These are phyloP conservation scores for Neurospora africana DNA, from an alignment of 495 filamentous ascomycete species.

Conservation along the genomic window DNA sequence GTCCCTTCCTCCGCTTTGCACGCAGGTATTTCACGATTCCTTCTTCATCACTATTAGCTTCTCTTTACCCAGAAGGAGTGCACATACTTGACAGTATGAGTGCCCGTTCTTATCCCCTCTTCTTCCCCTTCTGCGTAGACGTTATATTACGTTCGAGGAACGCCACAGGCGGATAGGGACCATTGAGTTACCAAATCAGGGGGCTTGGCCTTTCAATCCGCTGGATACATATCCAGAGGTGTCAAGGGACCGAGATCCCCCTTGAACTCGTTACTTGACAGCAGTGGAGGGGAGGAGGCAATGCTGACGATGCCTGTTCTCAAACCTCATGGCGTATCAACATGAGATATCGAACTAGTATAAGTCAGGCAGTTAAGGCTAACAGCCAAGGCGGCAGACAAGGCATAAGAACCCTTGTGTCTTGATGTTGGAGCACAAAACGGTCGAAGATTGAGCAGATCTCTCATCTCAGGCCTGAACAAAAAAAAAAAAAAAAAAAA, in stretches of 20 bases:
- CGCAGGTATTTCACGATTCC: neutral
- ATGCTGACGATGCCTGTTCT: neutral
- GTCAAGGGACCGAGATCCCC: neutral
- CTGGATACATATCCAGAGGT: neutral
- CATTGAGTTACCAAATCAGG: neutral
- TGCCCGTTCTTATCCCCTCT: neutral
- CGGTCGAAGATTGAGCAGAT: neutral
- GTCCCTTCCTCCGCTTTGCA: neutral
- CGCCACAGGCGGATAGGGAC: neutral
- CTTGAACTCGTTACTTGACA: neutral
- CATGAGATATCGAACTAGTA: neutral
- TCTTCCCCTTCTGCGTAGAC: neutral
- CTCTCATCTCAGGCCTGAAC: neutral
- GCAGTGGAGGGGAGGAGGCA: neutral
- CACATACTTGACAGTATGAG: too few species aligned
- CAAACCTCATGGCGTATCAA: neutral
- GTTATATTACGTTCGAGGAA: neutral
- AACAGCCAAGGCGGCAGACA: neutral
- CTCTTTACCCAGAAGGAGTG: neutral
- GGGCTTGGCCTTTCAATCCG: neutral
- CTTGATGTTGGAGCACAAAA: neutral
- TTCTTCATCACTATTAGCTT: neutral
- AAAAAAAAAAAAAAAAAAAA: neutral
- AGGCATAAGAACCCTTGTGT: neutral
- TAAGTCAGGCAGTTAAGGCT: neutral